Percentiles rank a stretch among this genome's conserved stretches.
phyloP scores from a whole-genome alignment of 805 yeast genomes.

The Torulaspora maleeae region DNA sequence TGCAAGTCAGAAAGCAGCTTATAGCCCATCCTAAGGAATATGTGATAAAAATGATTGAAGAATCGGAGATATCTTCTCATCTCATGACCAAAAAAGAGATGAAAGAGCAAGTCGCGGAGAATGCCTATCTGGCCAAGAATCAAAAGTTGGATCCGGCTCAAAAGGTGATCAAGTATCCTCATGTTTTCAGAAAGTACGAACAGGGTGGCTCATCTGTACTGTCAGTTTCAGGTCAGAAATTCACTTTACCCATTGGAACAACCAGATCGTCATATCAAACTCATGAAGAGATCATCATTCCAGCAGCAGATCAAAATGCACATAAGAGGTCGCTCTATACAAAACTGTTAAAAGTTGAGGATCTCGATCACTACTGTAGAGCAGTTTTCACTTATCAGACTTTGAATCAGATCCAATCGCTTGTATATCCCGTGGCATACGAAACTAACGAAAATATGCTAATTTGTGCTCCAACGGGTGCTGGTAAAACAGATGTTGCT shows the following conservation, averaged over 20 bases:
- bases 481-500: conserved; percentile 96
- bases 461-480: conserved; percentile 97
- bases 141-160: conserved; percentile 45
- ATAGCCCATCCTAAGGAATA: conserved; percentile 19
- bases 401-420: conserved; percentile 81
- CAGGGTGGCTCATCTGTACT: conserved; percentile 53
- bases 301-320: conserved; percentile 58
- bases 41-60: conserved; percentile 16
- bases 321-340: conserved; percentile 38
- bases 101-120: conserved; percentile 47
- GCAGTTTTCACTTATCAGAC: conserved; percentile 80
- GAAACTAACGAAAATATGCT: conserved; percentile 91
- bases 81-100: conserved; percentile 54
- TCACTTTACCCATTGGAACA: conserved; percentile 76
- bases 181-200: conserved; percentile 71
- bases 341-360: conserved; percentile 51
- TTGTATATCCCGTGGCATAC: conserved; percentile 89
- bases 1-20: conserved; percentile 21
- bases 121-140: conserved; percentile 47
- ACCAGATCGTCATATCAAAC: conserved; percentile 54
- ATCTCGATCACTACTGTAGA: conserved; percentile 71
- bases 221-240: conserved; percentile 78
- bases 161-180: conserved; percentile 62
- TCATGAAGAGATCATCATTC: conserved; percentile 81
- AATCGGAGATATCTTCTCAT: conserved; percentile 24